A percentile compares a stretch with the other conserved stretches of the same genome.
Evolutionary conservation across 2,329 filamentous ascomycete genomes (phyloP).

Genomic region (Sporothrix sp.): DNA sequence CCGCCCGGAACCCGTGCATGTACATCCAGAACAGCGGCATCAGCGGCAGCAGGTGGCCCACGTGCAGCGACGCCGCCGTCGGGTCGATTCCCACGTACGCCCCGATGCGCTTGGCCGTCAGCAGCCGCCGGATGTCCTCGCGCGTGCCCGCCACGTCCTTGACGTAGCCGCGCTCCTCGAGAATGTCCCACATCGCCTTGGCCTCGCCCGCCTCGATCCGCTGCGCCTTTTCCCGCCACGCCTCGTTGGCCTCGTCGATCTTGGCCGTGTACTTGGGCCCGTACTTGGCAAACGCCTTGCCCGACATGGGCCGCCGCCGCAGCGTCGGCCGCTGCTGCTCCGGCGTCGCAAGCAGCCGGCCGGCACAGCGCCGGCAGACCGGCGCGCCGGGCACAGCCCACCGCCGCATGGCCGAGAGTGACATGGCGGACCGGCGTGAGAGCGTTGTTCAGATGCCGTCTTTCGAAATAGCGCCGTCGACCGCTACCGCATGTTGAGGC

Average conservation of each 20-base stretch:
- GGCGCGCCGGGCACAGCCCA: constrained; percentile 6
- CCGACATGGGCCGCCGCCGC: constrained; percentile 11
- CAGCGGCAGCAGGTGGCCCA: constrained; percentile 70
- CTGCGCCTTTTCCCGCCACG: constrained; percentile 40
- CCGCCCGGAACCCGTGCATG: constrained; percentile 58
- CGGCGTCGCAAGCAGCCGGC: constrained; percentile 6
- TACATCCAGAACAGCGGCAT: constrained; percentile 84
- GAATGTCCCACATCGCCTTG: constrained; percentile 48
- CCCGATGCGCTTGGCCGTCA: constrained; percentile 57
- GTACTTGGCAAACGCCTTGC: constrained; percentile 16
- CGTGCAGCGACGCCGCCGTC: constrained; percentile 67
- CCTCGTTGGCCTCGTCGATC: constrained; percentile 29
- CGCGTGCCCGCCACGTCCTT: constrained; percentile 60
- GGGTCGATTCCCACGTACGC: constrained; percentile 77
- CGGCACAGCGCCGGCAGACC: constrained; percentile 15
- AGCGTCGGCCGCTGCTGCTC: not conserved
- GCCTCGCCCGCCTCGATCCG: constrained; percentile 40
- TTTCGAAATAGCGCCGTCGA: not conserved
- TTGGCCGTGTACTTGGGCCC: constrained; percentile 35
- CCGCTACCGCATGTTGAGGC: not conserved
- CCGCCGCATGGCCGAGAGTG: constrained; percentile 5
- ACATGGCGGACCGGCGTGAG: too few relatives aligned
- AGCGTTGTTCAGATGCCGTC: not conserved
- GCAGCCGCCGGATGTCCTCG: constrained; percentile 48
- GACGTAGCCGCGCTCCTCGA: constrained; percentile 63